Conservation (phyloP, 495 filamentous ascomycete species). For the Trypethelium eluteriae region DNA sequence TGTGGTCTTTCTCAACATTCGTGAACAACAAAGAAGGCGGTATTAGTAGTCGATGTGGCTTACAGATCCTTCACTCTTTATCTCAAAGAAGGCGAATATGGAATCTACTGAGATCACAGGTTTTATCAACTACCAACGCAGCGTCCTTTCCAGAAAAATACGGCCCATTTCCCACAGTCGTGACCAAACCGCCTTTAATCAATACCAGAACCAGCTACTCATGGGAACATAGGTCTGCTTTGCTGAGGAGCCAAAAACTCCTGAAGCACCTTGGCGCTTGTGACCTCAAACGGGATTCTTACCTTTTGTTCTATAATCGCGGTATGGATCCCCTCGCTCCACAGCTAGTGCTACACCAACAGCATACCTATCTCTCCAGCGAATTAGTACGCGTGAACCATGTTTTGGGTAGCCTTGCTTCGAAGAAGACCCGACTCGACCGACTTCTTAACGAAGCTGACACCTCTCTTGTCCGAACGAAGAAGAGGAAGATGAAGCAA, state of each 20-base stretch:
- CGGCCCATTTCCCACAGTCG: too few relatives aligned
- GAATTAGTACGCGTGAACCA: conserved; percentile 18
- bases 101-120: not conserved
- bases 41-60: not conserved
- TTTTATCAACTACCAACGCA: not conserved
- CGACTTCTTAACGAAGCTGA: not conserved
- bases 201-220: too few relatives aligned
- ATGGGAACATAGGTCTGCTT: not conserved
- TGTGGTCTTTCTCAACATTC: not conserved
- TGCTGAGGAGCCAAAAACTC: not conserved
- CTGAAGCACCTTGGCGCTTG: not conserved
- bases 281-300: not conserved
- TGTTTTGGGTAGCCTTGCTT: conserved; percentile 16
- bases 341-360: conserved; percentile 9
- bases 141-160: not conserved
- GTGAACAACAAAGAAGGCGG: not conserved
- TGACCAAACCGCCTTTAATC: too few relatives aligned
- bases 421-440: conserved; percentile 17
- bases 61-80: not conserved
- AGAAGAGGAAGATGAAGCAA: not conserved
- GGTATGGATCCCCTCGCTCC: conserved; percentile 1
- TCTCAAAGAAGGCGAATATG: conserved; percentile 2
- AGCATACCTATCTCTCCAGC: conserved; percentile 16
- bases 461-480: not conserved
- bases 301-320: not conserved